Conservation (phyloP, 345 rosid species). For the Lepidium aucheri region DNA sequence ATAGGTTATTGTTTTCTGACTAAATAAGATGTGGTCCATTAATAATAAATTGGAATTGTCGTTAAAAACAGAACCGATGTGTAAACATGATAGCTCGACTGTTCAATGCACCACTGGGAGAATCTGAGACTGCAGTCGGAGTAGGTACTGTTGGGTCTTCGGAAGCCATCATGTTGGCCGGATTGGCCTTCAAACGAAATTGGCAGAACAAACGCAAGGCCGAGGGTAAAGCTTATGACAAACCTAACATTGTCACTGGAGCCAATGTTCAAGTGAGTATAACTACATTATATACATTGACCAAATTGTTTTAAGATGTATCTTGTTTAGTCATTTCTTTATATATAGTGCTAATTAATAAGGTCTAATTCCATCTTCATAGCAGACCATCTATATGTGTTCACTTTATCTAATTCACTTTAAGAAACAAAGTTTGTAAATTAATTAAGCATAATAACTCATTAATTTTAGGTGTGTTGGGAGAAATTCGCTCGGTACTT, state of each 20-base stretch:
- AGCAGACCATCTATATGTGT: too few species aligned
- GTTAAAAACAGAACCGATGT: constrained; percentile 68
- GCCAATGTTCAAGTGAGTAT: constrained; percentile 77
- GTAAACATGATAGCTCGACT: constrained; percentile 89
- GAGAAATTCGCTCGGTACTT: neutral
- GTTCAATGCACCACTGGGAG: constrained; percentile 78
- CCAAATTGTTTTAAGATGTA: too few species aligned
- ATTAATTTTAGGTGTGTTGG: too few species aligned
- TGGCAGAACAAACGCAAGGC: constrained; percentile 93
- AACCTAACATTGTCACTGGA: constrained; percentile 90
- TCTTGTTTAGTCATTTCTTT: too few species aligned
- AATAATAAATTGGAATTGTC: neutral
- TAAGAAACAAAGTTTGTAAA: neutral
- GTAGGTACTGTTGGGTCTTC: constrained; percentile 96
- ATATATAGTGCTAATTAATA: too few species aligned
- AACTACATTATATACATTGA: neutral
- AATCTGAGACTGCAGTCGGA: constrained; percentile 70
- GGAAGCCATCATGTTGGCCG: constrained; percentile 95
- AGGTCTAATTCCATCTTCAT: too few species aligned
- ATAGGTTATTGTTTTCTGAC: neutral
- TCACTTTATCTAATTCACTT: too few species aligned
- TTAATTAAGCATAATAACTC: neutral
- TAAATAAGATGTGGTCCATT: neutral
- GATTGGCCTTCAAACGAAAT: constrained; percentile 82
- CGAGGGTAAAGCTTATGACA: constrained; percentile 72